phyloP scores from a whole-genome alignment of 2,329 filamentous ascomycete species.

The Alternaria brassicae region DNA sequence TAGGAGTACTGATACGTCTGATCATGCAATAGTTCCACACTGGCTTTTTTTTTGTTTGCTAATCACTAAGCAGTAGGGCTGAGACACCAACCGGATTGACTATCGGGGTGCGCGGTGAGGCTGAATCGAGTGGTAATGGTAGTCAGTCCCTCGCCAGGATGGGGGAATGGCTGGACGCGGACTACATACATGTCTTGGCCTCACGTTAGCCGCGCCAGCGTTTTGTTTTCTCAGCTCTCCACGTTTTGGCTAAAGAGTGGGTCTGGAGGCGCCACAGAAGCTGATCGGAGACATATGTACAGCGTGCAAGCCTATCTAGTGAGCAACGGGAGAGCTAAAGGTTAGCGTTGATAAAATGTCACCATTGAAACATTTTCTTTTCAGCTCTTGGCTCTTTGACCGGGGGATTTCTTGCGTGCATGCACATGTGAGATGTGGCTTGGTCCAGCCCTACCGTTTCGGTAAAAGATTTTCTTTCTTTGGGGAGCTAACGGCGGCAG shows the following conservation, averaged over 20 bases:
- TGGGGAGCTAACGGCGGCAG: not conserved
- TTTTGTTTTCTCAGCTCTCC: conserved; percentile 5
- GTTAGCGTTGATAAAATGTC: not conserved
- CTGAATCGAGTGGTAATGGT: not conserved
- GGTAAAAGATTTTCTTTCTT: not conserved
- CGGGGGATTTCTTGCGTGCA: not conserved
- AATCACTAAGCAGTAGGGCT: not conserved
- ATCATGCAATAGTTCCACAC: not conserved
- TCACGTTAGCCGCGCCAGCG: not conserved
- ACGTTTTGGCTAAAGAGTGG: not conserved
- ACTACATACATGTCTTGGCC: not conserved
- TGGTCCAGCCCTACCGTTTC: not conserved
- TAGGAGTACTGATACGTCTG: not conserved
- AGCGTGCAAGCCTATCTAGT: not conserved
- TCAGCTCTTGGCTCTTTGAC: not conserved
- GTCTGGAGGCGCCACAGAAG: not conserved
- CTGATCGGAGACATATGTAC: not conserved
- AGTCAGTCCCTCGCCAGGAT: not conserved
- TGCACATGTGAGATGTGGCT: not conserved
- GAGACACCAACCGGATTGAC: not conserved
- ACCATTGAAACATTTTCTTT: not conserved
- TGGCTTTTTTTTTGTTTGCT: not conserved
- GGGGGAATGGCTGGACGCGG: not conserved
- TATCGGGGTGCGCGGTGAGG: not conserved
- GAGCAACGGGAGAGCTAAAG: not conserved